Percentiles rank a stretch among this genome's conserved stretches.
Conservation (phyloP, 192 early-diverging fungal genomes). For the Phycomyces nitens region DNA sequence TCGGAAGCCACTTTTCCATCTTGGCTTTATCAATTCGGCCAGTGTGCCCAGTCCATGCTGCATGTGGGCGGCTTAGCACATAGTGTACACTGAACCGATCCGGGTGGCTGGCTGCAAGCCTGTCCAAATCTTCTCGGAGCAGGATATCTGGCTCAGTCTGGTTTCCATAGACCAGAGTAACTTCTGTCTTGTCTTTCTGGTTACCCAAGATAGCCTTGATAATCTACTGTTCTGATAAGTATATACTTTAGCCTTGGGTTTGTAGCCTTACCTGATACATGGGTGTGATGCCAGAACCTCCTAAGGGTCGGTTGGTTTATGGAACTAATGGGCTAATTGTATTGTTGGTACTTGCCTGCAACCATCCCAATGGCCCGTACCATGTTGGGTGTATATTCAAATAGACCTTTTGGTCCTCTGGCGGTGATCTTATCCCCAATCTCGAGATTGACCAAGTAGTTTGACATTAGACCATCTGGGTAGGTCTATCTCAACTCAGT, state of each 20-base stretch:
- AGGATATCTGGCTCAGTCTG: slow-evolving; percentile 64
- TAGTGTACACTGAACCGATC: slow-evolving; percentile 69
- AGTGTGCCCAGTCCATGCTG: slow-evolving; percentile 67
- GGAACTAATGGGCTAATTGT: neutral
- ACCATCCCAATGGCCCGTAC: slow-evolving; percentile 62
- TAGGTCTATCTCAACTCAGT: slow-evolving; percentile 37
- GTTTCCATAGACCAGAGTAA: slow-evolving; percentile 73
- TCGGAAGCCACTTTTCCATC: slow-evolving; percentile 65
- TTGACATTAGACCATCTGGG: slow-evolving; percentile 48
- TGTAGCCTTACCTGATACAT: slow-evolving; percentile 42
- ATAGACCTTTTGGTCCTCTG: slow-evolving; percentile 70
- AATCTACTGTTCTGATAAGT: slow-evolving; percentile 35
- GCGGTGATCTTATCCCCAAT: slow-evolving; percentile 65
- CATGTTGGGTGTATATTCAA: slow-evolving; percentile 60
- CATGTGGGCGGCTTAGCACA: slow-evolving; percentile 52
- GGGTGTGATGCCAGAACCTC: slow-evolving; percentile 74
- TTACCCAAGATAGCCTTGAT: slow-evolving; percentile 59
- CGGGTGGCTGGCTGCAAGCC: slow-evolving; percentile 45
- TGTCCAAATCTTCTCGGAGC: slow-evolving; percentile 59
- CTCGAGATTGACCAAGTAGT: slow-evolving; percentile 51
- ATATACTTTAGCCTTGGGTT: no score
- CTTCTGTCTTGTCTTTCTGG: slow-evolving; percentile 58
- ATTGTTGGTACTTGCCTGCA: slow-evolving; percentile 33
- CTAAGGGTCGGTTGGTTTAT: slow-evolving; percentile 20
- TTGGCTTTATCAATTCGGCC: slow-evolving; percentile 75